A percentile compares a stretch with the other conserved stretches of the same genome.
These are phyloP conservation scores for Rhododendron kiyosumense DNA, from an alignment of 148 eudicot species.

Conservation along the genomic window DNA sequence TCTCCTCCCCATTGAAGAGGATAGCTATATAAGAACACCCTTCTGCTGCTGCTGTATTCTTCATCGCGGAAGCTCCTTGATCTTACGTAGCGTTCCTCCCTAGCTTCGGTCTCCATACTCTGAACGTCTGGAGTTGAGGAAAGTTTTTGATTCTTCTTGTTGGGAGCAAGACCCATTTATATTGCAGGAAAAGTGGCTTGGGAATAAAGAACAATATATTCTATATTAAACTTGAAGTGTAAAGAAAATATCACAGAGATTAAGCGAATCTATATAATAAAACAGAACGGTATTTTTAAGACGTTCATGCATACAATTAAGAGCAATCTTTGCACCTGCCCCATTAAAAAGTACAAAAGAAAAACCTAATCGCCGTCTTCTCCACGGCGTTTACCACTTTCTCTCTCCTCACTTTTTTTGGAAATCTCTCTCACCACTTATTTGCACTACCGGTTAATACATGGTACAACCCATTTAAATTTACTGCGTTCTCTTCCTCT, in stretches of 20 bases:
- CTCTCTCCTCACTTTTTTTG: not conserved
- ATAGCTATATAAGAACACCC: constrained; percentile 44
- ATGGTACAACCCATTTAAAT: too few relatives aligned
- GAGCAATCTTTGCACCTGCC: not conserved
- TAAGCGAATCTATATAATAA: not conserved
- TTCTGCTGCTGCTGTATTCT: constrained; percentile 41
- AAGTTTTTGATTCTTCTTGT: not conserved
- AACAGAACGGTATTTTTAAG: not conserved
- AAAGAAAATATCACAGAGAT: not conserved
- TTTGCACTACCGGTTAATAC: not conserved
- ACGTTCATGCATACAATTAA: not conserved
- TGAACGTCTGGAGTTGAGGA: not conserved
- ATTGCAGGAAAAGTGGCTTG: not conserved
- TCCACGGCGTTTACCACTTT: not conserved
- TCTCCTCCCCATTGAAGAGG: constrained; percentile 33
- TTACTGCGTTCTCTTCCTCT: not conserved
- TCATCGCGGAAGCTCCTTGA: constrained; percentile 40
- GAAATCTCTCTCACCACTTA: not conserved
- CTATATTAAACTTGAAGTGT: not conserved
- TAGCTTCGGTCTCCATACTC: constrained; percentile 1
- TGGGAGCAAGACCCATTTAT: not conserved
- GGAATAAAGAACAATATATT: not conserved
- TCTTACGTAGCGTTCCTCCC: constrained; percentile 16
- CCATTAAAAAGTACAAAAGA: not conserved
- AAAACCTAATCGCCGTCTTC: not conserved